These are phyloP conservation scores for Incumbomyces delicatus DNA, from an alignment of 2,329 filamentous ascomycete genomes.

Conservation along the genomic window DNA sequence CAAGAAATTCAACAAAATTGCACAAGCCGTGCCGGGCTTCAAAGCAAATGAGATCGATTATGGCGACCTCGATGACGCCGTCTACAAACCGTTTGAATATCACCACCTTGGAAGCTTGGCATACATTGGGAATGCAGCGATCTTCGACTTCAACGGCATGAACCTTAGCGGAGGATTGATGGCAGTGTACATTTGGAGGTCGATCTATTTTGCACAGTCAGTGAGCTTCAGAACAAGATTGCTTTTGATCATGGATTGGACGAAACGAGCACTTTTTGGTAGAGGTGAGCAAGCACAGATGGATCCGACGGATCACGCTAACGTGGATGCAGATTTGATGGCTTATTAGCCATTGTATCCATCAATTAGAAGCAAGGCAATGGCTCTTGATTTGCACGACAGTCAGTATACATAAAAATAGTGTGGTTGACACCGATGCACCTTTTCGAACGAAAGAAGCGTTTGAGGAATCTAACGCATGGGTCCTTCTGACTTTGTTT, in stretches of 20 bases:
- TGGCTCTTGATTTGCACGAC: no score
- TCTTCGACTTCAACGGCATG: conserved; percentile 81
- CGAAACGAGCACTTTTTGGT: conserved; percentile 90
- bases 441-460: no score
- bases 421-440: no score
- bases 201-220: conserved; percentile 94
- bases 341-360: conserved; percentile 9
- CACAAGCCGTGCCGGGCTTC: conserved; percentile 65
- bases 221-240: conserved; percentile 84
- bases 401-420: no score
- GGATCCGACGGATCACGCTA: not conserved
- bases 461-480: no score
- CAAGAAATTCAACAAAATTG: conserved; percentile 86
- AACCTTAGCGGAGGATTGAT: conserved; percentile 73
- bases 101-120: conserved; percentile 82
- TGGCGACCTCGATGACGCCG: conserved; percentile 81
- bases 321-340: conserved; percentile 15
- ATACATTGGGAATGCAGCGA: conserved; percentile 90
- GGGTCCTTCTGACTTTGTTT: no score
- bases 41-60: conserved; percentile 70
- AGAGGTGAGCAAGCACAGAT: conserved; percentile 58
- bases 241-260: conserved; percentile 95
- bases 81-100: conserved; percentile 93
- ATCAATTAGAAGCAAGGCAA: no score
- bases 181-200: conserved; percentile 93